These are phyloP conservation scores for Rosa lucieae DNA, from an alignment of 306 rosid species.

Conservation along the genomic window DNA sequence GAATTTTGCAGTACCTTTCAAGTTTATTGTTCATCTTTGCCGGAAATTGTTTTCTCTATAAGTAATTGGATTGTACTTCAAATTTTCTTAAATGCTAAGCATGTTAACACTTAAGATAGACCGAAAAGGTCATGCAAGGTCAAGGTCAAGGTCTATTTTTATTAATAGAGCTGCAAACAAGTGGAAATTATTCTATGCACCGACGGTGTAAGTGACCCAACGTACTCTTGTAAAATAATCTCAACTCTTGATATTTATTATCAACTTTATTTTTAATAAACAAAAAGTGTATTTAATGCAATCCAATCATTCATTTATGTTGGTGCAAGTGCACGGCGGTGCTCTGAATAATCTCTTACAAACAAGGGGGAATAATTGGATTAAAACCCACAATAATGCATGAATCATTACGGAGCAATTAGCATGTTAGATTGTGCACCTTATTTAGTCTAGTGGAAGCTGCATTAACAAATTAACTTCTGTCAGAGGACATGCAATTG, in stretches of 20 bases:
- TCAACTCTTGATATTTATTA: too few species aligned
- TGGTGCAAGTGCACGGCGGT: too few species aligned
- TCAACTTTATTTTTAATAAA: too few species aligned
- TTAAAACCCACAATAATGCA: neutral
- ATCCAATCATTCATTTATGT: too few species aligned
- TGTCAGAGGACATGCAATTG: neutral
- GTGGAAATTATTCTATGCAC: too few species aligned
- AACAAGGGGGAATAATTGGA: neutral
- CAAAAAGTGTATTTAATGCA: too few species aligned
- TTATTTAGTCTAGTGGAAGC: neutral
- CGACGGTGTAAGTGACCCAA: too few species aligned
- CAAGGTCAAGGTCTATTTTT: neutral
- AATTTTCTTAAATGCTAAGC: neutral
- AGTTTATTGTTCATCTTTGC: neutral
- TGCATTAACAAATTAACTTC: neutral
- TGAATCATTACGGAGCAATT: neutral
- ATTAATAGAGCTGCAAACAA: neutral
- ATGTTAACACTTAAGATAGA: neutral
- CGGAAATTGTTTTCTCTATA: neutral
- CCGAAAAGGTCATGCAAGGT: conserved; percentile 1
- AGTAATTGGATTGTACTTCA: neutral
- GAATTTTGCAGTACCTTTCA: neutral
- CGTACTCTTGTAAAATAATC: too few species aligned
- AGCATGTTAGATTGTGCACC: neutral
- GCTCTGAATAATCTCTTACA: neutral